These are phyloP conservation scores for Babesia gibsoni DNA, from an alignment of 169 alveolate genomes.

Conservation along the genomic window DNA sequence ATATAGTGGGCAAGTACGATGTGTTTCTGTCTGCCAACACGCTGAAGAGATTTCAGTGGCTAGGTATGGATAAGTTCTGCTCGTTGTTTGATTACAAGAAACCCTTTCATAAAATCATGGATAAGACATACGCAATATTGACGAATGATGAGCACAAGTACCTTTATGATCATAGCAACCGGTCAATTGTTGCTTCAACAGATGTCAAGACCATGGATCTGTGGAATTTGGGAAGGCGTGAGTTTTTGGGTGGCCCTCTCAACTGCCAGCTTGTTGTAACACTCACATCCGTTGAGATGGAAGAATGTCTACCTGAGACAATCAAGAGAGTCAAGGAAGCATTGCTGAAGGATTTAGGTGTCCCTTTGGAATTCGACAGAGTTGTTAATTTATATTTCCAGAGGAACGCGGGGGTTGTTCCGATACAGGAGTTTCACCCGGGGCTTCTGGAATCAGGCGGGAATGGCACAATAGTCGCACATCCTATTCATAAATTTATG, in stretches of 20 bases:
- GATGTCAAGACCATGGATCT: slow-evolving; percentile 32
- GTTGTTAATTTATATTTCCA: slow-evolving; percentile 10
- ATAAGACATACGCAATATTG: background rate
- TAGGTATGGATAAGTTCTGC: slow-evolving; percentile 11
- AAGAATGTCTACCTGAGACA: background rate
- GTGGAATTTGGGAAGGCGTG: slow-evolving; percentile 14
- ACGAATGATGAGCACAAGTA: background rate
- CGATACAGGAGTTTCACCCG: slow-evolving; percentile 7
- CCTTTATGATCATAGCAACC: background rate
- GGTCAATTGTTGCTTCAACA: slow-evolving; percentile 5
- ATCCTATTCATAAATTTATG: slow-evolving; percentile 23
- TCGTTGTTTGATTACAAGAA: background rate
- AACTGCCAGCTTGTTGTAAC: slow-evolving; percentile 12
- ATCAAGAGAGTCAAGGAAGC: background rate
- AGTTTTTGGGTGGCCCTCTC: background rate
- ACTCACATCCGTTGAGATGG: background rate
- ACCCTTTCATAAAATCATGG: background rate
- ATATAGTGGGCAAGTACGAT: background rate
- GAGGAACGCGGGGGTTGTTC: background rate
- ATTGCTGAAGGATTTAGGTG: background rate
- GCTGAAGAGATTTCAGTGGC: background rate
- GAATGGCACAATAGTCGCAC: background rate
- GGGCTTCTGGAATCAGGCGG: background rate
- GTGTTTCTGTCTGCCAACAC: background rate
- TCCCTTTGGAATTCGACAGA: background rate